Base-by-base conservation (phyloP, 352 stramenopile genomes). In the Phytophthora capsici region DNA sequence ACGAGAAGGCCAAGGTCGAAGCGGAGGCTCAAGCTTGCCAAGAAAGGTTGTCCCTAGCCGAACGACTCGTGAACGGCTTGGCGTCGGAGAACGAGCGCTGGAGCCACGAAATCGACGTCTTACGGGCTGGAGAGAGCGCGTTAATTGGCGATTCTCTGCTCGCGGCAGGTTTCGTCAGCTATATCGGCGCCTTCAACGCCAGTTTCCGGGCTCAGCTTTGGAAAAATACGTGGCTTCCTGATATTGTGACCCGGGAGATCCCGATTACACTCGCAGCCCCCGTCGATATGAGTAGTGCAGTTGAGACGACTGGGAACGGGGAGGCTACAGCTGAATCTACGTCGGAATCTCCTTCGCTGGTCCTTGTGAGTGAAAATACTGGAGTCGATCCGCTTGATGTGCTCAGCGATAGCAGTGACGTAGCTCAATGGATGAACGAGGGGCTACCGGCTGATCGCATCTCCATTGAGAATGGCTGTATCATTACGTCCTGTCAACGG, bases 361-460 rank as follows among this genome's bases (percentile, higher is more conserved):
- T 45, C 1, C 26, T 45, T 22, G 46, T 36, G 2, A 47, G 32
- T 34, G 43, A 26, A n/a, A 62, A 47, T 30, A 56, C 54, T 23
- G 70, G 51, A 7, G 63, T 98, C 10, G 93, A 98, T 59, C 93
- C 93, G 0, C 70, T 98, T 8, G 71, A 86, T 20, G 89, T 97
- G 48, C 73, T 98, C 0, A 96, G 86, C 28, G 85, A 93, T 50
- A 90, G 88, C 12, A 89, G 86, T 26, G 57, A 91, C 5, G 78
- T 97, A 1, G 93, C 92, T 0, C 82, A 96, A 45, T 98, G 92
- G 93, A 91, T 96, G 86, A 97, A 97, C 54, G 91, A 98, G 78
- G 89, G 88, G 0, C 65, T 98, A 0, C 92, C 92, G 2, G 80
- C 91, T 0, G 92, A 98, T 63, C 80, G 90, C 6, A 97, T 98